phyloP scores from a whole-genome alignment of 371 early-diverging fungal species.

The Rhizopus arrhizus region DNA sequence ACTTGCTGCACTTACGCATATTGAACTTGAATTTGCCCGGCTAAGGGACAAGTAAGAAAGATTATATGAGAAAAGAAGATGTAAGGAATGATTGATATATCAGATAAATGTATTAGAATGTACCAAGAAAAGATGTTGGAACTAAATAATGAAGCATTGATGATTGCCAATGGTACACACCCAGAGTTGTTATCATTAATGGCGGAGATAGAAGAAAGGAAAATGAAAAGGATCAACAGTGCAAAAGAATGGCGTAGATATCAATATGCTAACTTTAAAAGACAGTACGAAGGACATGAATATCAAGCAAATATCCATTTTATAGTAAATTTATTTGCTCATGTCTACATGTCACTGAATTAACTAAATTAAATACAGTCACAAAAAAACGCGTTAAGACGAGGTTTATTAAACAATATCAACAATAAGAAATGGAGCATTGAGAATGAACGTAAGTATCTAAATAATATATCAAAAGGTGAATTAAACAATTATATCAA shows the following conservation, averaged over 20 bases:
- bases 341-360: conserved; percentile 3
- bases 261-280: conserved; percentile 51
- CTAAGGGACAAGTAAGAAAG: conserved; percentile 33
- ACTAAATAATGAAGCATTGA: conserved; percentile 58
- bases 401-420: conserved; percentile 17
- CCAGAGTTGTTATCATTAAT: conserved; percentile 60
- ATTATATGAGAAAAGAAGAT: neutral
- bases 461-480: conserved; percentile 23
- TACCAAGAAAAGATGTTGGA: conserved; percentile 64
- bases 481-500: conserved; percentile 19
- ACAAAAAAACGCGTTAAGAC: conserved; percentile 35
- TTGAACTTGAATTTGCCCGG: conserved; percentile 57
- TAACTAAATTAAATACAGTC: conserved; percentile 25
- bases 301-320: conserved; percentile 59
- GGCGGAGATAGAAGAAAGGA: conserved; percentile 63
- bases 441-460: conserved; percentile 30
- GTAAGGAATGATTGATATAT: neutral
- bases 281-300: conserved; percentile 55
- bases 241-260: conserved; percentile 60
- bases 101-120: conserved; percentile 41
- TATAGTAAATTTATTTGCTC: conserved; percentile 29
- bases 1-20: conserved; percentile 50
- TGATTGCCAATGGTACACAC: conserved; percentile 65
- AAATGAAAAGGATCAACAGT: conserved; percentile 50
- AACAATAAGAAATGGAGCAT: conserved; percentile 25